Evolutionary conservation across 2,329 filamentous ascomycete genomes (phyloP), one percentile per base, ranked within the genome.

Genomic region (Colletotrichum endophyticum): DNA sequence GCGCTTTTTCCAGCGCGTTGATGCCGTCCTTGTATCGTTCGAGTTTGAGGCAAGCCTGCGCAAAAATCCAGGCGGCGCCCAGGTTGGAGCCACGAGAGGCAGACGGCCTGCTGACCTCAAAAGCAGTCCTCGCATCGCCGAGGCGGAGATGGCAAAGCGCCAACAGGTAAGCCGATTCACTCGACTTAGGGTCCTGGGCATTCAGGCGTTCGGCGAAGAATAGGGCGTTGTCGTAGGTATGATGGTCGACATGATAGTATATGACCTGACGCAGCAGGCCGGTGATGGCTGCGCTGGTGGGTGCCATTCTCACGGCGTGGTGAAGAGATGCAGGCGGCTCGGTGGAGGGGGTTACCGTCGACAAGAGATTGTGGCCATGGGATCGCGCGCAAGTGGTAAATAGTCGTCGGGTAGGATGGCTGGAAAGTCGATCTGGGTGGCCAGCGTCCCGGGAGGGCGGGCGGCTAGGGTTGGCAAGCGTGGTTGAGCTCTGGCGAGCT

Each of bases 61-160:
- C 96, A 87, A 96, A 98, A 62, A 98, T 91, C 86, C 96, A 99
- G 22, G 95, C 92, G 85, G 96, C 98, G 34, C 96, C 96, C 30
- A 98, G 83, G 85, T 99, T 95, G 36, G 90, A 88, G 27, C 94
- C 95, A 78, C 93, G 92, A 68, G 91, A 91, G 49, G 92, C 95
- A 70, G 92, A 89, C 63, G 91, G 89, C 82, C 95, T 95, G 84
- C 94, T 94, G 80, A 92, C 91, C 81, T 99, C 96, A 84, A 95
- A 96, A 13, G 97, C 96, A 15, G 96, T 95, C 82, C 95, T 95
- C 82, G 93, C 91, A 83, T 98, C 94, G 36, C 95, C 95, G 62
- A 95, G 91, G 67, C 95, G 94, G 68, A 97, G 91, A 85, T 98
- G 93, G 82, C 95, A 98, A 62, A 98, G 91, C 16, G 96, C 92